Evolutionary conservation across 768 basidiomycete genomes (phyloP).

Genomic region (Mycena indigotica): DNA sequence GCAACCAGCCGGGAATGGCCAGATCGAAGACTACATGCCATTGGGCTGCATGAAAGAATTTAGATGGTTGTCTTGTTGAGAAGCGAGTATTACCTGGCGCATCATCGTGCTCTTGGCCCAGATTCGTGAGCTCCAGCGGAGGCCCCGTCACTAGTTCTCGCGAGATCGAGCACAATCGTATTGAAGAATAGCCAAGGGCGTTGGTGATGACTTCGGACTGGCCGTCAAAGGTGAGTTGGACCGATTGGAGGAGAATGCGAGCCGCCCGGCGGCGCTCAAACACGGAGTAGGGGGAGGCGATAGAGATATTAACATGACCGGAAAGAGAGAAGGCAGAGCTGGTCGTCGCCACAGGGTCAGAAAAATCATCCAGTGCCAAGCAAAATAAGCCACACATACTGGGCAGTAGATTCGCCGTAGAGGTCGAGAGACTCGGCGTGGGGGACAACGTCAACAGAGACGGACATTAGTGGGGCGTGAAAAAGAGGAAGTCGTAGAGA

Average conservation of each 20-base stretch:
- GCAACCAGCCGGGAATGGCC: slow-evolving; percentile 89
- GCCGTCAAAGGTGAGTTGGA: slow-evolving; percentile 81
- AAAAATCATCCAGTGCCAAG: background rate
- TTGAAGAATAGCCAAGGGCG: slow-evolving; percentile 63
- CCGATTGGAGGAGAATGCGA: slow-evolving; percentile 63
- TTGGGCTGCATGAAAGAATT: slow-evolving; percentile 34
- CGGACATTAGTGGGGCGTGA: slow-evolving; percentile 50
- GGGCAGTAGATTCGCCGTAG: slow-evolving; percentile 66
- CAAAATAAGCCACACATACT: slow-evolving; percentile 44
- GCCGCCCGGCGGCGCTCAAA: slow-evolving; percentile 56
- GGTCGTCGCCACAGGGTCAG: background rate
- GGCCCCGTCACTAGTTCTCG: slow-evolving; percentile 60
- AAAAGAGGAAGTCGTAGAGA: slow-evolving; percentile 24
- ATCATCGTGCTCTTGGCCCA: slow-evolving; percentile 59
- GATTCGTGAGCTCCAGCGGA: slow-evolving; percentile 63
- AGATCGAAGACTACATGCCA: slow-evolving; percentile 86
- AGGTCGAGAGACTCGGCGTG: slow-evolving; percentile 60
- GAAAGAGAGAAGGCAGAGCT: slow-evolving; percentile 89
- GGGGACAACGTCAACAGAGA: slow-evolving; percentile 67
- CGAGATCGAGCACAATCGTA: slow-evolving; percentile 68
- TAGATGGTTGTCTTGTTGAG: slow-evolving; percentile 8
- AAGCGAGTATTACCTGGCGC: slow-evolving; percentile 44
- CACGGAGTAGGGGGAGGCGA: slow-evolving; percentile 59
- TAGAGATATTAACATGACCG: slow-evolving; percentile 70
- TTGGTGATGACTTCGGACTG: slow-evolving; percentile 75